Percentiles rank a stretch among this genome's conserved stretches.
These are phyloP conservation scores for Dalbergia cultrata DNA, from an alignment of 306 rosid species.

Conservation along the genomic window DNA sequence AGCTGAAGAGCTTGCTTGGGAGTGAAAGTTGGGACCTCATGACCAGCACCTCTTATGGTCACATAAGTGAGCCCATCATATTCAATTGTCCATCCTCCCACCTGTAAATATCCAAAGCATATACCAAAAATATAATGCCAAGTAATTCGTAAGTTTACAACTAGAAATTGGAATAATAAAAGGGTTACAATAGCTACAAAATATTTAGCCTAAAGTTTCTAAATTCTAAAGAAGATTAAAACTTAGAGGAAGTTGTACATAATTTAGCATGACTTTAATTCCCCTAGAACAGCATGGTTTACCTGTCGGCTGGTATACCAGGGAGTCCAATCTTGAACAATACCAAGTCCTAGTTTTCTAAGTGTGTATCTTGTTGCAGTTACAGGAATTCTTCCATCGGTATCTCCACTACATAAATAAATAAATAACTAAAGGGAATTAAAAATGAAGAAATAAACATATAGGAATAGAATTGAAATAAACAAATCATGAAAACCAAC, in stretches of 20 bases:
- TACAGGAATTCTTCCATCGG: constrained; percentile 63
- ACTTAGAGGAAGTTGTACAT: not conserved
- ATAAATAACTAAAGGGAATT: not conserved
- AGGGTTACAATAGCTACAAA: not conserved
- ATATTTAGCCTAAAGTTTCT: not conserved
- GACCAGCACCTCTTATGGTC: constrained; percentile 69
- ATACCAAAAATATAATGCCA: too few relatives aligned
- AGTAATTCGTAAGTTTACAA: not conserved
- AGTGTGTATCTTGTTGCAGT: constrained; percentile 61
- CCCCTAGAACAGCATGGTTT: not conserved
- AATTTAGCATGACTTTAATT: constrained; percentile 8
- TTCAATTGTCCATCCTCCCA: constrained; percentile 57
- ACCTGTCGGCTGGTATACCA: constrained; percentile 63
- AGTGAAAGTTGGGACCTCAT: constrained; percentile 62
- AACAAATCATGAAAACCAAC: not conserved
- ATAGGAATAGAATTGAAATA: not conserved
- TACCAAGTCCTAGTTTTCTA: constrained; percentile 51
- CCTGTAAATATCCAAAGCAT: constrained; percentile 28
- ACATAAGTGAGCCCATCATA: constrained; percentile 56
- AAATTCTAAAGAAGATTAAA: not conserved
- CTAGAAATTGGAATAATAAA: not conserved
- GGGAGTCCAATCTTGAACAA: constrained; percentile 63
- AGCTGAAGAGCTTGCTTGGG: constrained; percentile 64
- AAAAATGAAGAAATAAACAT: not conserved
- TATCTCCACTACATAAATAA: constrained; percentile 55